These are phyloP conservation scores for Leishmania guyanensis DNA, from an alignment of 208 protist genomes.

Conservation along the genomic window DNA sequence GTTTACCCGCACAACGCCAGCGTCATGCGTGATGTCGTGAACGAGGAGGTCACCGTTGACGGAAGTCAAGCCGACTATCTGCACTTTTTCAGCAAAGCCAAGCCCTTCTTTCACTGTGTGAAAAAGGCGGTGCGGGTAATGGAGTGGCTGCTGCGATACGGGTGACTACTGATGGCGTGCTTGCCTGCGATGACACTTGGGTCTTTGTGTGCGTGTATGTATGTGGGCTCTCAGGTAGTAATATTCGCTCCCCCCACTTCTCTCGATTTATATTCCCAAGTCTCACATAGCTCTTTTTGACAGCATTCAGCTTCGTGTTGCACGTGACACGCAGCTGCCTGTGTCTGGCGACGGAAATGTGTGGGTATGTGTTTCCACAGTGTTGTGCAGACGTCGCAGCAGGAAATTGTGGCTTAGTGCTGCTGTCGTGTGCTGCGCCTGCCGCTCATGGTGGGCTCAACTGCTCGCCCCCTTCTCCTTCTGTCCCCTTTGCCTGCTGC, in stretches of 20 bases:
- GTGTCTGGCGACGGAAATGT: neutral
- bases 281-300: neutral
- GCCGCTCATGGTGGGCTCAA: neutral
- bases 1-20: constrained; percentile 80
- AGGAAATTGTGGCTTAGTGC: too few species aligned
- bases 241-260: neutral
- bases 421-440: neutral
- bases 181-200: neutral
- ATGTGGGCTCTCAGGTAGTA: neutral
- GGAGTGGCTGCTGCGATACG: constrained; percentile 34
- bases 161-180: constrained; percentile 24
- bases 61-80: constrained; percentile 30
- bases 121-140: constrained; percentile 58
- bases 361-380: neutral
- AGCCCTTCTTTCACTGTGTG: constrained; percentile 43
- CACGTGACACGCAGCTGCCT: neutral
- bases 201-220: neutral
- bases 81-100: constrained; percentile 48
- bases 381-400: neutral
- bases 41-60: constrained; percentile 33
- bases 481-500: neutral
- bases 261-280: too few species aligned
- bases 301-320: neutral
- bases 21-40: constrained; percentile 65
- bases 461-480: neutral